Conservation (phyloP, 78 protist genomes). For the Dictyostelium brefeldianum region DNA sequence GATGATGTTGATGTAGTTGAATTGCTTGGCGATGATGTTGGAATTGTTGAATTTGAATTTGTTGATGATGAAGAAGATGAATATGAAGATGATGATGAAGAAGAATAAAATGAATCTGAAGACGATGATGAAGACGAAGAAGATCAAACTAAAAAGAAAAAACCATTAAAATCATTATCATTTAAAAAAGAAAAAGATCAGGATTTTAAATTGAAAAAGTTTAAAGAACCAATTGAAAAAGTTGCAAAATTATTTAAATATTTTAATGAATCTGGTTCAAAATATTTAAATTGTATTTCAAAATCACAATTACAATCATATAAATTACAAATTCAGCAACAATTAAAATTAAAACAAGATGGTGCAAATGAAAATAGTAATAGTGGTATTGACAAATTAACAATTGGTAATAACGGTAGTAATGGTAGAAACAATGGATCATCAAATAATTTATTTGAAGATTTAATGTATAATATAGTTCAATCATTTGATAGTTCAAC, state of each 20-base stretch:
- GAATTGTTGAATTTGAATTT: too few species aligned
- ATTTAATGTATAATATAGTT: background rate
- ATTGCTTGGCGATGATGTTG: too few species aligned
- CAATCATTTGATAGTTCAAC: background rate
- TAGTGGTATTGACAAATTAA: background rate
- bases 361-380: background rate
- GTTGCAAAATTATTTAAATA: background rate
- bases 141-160: background rate
- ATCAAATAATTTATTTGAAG: constrained; percentile 10
- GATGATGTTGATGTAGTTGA: too few species aligned
- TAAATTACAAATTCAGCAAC: background rate
- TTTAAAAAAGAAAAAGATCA: background rate
- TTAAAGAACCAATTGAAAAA: background rate
- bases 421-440: background rate
- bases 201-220: background rate
- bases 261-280: background rate
- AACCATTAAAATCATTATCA: background rate
- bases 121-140: background rate
- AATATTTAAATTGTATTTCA: background rate
- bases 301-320: too few species aligned
- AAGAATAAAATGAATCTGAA: background rate
- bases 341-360: background rate
- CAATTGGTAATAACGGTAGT: too few species aligned
- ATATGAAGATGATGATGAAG: background rate
- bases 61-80: too few species aligned